Conservation (phyloP, 176 grass and related monocot species). For the Avena insularis region DNA sequence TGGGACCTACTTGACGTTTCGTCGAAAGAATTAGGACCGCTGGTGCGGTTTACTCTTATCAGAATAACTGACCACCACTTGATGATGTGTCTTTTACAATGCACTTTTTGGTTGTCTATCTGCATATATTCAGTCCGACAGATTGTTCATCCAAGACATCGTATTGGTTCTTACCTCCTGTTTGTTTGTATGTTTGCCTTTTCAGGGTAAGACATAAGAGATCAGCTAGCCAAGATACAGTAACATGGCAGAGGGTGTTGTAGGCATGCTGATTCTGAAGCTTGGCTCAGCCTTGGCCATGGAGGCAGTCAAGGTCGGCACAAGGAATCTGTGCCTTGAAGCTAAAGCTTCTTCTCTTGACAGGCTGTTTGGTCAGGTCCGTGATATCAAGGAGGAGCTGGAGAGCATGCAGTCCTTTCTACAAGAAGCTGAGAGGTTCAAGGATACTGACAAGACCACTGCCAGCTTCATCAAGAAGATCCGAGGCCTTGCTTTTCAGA, state of each 20-base stretch:
- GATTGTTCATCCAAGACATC: not conserved
- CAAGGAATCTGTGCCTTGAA: not conserved
- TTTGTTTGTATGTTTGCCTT: not conserved
- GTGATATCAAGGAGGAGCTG: conserved; percentile 20
- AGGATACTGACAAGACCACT: conserved; percentile 10
- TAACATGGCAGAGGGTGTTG: conserved; percentile 14
- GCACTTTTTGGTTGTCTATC: not conserved
- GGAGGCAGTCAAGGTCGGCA: conserved; percentile 2
- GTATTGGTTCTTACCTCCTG: not conserved
- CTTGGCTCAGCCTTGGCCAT: conserved; percentile 2
- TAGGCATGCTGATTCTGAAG: conserved; percentile 22
- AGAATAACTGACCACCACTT: not conserved
- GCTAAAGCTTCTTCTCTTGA: conserved; percentile 13
- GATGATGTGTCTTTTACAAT: not conserved
- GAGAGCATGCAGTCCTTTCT: conserved; percentile 24
- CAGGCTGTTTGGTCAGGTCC: conserved; percentile 21
- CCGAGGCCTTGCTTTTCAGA: not conserved
- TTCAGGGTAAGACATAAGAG: not conserved
- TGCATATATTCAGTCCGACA: not conserved
- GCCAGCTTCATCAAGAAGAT: conserved; percentile 5
- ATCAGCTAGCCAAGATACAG: not conserved
- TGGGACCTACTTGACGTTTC: too few relatives aligned
- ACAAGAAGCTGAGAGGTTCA: conserved; percentile 7
- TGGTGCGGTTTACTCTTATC: not conserved
- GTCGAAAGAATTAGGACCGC: too few relatives aligned